A percentile compares a stretch with the other conserved stretches of the same genome.
Conservation (phyloP, 2,329 filamentous ascomycete genomes). For the Colletotrichum tamarilloi region DNA sequence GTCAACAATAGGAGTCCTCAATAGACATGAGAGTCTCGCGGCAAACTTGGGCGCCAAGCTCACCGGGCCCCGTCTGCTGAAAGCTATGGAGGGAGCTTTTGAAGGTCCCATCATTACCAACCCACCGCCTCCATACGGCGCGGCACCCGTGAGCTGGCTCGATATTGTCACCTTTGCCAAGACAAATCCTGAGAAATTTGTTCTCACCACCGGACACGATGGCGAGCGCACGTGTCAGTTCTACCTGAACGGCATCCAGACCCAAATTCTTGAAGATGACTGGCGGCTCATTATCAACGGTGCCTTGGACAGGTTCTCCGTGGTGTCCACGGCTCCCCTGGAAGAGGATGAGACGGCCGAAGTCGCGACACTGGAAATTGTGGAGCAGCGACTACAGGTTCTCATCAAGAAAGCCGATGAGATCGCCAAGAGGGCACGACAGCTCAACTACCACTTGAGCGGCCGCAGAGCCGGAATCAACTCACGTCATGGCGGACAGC, state of each 20-base stretch:
- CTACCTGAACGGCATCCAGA: conserved; percentile 80
- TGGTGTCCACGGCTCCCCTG: conserved; percentile 83
- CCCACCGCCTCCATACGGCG: conserved; percentile 64
- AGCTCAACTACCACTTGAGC: conserved; percentile 84
- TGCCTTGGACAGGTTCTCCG: conserved; percentile 76
- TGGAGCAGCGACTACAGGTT: conserved; percentile 81
- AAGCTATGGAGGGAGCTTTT: conserved; percentile 87
- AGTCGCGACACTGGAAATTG: conserved; percentile 82
- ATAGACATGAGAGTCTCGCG: conserved; percentile 87
- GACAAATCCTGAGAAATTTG: conserved; percentile 82
- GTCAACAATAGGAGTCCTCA: conserved; percentile 71
- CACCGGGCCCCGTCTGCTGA: conserved; percentile 83
- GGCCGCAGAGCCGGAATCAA: conserved; percentile 80
- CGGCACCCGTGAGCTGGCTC: conserved; percentile 76
- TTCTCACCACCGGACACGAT: conserved; percentile 74
- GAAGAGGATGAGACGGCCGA: conserved; percentile 90
- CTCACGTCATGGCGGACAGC: conserved; percentile 63
- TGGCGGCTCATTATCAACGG: conserved; percentile 86
- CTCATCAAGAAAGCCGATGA: conserved; percentile 86
- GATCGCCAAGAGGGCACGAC: conserved; percentile 70
- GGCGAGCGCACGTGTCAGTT: conserved; percentile 83
- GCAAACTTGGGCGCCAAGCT: conserved; percentile 87
- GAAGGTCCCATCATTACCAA: conserved; percentile 76
- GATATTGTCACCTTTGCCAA: conserved; percentile 89
- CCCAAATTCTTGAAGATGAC: conserved; percentile 90